Conservation (phyloP, 345 rosid species). For the Eucalyptus cloeziana region DNA sequence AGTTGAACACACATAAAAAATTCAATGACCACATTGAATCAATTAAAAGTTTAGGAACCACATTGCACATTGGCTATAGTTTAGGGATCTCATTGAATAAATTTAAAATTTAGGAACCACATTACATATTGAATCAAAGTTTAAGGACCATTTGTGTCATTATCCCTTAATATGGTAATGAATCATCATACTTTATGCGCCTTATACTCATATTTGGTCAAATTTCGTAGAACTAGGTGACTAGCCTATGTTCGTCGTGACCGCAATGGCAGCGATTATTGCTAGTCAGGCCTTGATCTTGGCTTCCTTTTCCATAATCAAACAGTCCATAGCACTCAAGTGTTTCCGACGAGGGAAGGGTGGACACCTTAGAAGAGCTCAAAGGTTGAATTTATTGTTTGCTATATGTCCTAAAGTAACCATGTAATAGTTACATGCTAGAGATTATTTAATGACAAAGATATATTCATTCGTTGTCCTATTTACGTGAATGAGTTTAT, state of each 20-base stretch:
- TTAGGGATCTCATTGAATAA: accelerated
- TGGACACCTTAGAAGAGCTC: too few species aligned
- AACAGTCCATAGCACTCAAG: accelerated
- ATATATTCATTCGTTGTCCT: accelerated
- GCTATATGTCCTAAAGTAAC: accelerated
- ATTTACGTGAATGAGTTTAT: too few species aligned
- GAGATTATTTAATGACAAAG: accelerated
- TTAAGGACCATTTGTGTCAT: accelerated
- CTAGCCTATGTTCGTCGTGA: accelerated
- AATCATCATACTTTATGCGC: too few species aligned
- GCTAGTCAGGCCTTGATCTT: too few species aligned
- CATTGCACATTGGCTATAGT: too few species aligned
- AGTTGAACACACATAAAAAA: accelerated
- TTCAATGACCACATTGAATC: accelerated
- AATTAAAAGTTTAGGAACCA: too few species aligned
- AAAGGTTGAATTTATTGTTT: too few species aligned
- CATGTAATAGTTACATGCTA: accelerated
- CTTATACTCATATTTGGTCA: too few species aligned
- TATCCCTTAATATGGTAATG: too few species aligned
- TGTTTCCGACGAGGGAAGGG: accelerated
- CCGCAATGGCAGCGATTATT: accelerated
- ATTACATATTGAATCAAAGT: accelerated
- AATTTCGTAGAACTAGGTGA: accelerated
- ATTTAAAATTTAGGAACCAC: accelerated
- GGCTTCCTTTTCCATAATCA: too few species aligned